Percentiles rank a stretch among this genome's conserved stretches.
phyloP scores from a whole-genome alignment of 1,284 basidiomycete species.

The Trichosporon asahii region DNA sequence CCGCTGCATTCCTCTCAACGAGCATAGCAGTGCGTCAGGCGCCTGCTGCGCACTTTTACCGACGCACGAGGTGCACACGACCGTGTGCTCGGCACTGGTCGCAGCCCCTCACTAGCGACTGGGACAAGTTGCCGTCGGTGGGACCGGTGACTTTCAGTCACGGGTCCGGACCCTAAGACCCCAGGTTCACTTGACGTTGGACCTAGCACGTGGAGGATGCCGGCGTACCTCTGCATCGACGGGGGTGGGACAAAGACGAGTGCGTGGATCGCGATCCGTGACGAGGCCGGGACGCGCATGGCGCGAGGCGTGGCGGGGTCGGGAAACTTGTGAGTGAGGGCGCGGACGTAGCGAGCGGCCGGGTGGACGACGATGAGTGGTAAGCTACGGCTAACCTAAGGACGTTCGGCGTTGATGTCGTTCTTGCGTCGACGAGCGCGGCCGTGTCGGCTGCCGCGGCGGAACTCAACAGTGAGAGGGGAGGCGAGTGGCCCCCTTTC shows the following conservation, averaged over 20 bases:
- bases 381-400: constrained; percentile 7
- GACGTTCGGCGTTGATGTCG: constrained; percentile 20
- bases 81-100: not conserved
- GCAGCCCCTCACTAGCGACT: not conserved
- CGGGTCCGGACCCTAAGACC: too few relatives aligned
- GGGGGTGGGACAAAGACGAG: constrained; percentile 28
- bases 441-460: constrained; percentile 4
- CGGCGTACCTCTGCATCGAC: constrained; percentile 23
- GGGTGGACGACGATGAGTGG: not conserved
- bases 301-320: constrained; percentile 21
- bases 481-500: not conserved
- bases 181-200: not conserved
- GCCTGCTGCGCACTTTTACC: too few relatives aligned
- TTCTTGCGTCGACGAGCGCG: constrained; percentile 11
- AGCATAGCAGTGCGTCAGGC: too few relatives aligned
- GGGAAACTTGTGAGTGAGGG: constrained; percentile 21
- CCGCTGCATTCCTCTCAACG: too few relatives aligned
- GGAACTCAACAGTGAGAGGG: not conserved
- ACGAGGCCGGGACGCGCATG: not conserved
- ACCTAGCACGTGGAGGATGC: constrained; percentile 9
- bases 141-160: not conserved
- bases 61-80: too few relatives aligned
- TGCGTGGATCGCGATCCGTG: constrained; percentile 14
- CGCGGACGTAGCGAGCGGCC: not conserved
- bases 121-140: too few relatives aligned